These are phyloP conservation scores for Crepidotus variabilis DNA, from an alignment of 768 basidiomycete genomes.

Conservation along the genomic window DNA sequence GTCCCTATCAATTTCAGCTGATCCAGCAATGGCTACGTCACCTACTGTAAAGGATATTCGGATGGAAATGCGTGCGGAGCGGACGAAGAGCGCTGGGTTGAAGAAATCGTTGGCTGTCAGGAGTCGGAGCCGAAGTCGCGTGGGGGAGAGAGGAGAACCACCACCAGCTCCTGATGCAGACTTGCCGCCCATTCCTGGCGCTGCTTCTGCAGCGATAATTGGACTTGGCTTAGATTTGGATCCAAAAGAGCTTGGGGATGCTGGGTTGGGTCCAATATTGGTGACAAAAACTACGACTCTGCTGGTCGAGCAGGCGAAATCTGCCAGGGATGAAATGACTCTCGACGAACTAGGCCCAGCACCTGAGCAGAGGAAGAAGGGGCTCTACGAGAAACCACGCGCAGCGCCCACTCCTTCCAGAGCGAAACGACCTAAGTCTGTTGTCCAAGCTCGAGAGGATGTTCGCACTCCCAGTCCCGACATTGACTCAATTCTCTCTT, in stretches of 20 bases:
- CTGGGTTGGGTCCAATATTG: not conserved
- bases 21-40: not conserved
- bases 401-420: not conserved
- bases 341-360: constrained; percentile 5
- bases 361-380: not conserved
- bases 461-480: constrained; percentile 19
- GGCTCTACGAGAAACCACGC: not conserved
- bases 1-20: not conserved
- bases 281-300: constrained; percentile 4
- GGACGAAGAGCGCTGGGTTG: constrained; percentile 22
- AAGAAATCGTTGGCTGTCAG: constrained; percentile 15
- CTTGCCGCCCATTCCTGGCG: not conserved
- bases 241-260: not conserved
- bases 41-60: constrained; percentile 18
- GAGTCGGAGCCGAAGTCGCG: constrained; percentile 7
- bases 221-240: not conserved
- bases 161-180: constrained; percentile 1
- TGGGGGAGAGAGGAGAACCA: constrained; percentile 1
- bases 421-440: not conserved
- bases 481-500: constrained; percentile 20
- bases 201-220: not conserved
- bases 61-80: constrained; percentile 19
- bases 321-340: not conserved
- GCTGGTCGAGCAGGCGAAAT: not conserved
- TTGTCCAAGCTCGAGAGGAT: not conserved